A percentile compares a stretch with the other conserved stretches of the same genome.
Conservation (phyloP, 257 asterid species). For the Vinca minor region DNA sequence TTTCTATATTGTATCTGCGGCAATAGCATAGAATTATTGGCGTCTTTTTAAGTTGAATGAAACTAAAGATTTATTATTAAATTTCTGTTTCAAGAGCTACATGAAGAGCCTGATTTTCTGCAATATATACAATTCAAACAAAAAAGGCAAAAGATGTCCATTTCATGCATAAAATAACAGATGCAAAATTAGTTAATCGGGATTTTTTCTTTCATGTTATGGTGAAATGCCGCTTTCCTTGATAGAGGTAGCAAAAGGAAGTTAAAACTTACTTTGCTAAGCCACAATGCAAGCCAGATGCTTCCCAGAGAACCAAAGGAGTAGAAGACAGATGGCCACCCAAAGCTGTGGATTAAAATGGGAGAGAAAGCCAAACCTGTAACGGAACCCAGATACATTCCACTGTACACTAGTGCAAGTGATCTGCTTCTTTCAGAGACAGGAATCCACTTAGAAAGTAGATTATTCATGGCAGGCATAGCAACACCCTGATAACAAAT, state of each 20-base stretch:
- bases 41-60: not conserved
- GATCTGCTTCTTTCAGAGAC: slow-evolving; percentile 99
- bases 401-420: slow-evolving; percentile 90
- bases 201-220: not conserved
- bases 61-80: not conserved
- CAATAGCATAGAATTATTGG: not conserved
- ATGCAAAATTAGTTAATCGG: not conserved
- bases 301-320: slow-evolving; percentile 92
- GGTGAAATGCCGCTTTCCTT: not conserved
- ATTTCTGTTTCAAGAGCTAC: not conserved
- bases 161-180: not conserved
- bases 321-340: slow-evolving; percentile 95
- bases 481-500: slow-evolving; percentile 49
- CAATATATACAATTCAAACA: not conserved
- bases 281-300: slow-evolving; percentile 91
- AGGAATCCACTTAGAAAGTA: slow-evolving; percentile 92
- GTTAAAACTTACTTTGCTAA: slow-evolving; percentile 59
- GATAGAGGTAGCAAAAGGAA: slow-evolving; percentile 16
- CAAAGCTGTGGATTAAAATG: slow-evolving; percentile 60
- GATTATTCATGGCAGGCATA: slow-evolving; percentile 97
- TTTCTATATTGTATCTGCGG: not conserved
- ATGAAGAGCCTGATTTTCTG: not conserved
- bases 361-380: slow-evolving; percentile 90
- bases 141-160: not conserved
- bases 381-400: slow-evolving; percentile 99